Evolutionary conservation across 306 rosid genomes (phyloP).

Genomic region (Hippophae gyantsensis): DNA sequence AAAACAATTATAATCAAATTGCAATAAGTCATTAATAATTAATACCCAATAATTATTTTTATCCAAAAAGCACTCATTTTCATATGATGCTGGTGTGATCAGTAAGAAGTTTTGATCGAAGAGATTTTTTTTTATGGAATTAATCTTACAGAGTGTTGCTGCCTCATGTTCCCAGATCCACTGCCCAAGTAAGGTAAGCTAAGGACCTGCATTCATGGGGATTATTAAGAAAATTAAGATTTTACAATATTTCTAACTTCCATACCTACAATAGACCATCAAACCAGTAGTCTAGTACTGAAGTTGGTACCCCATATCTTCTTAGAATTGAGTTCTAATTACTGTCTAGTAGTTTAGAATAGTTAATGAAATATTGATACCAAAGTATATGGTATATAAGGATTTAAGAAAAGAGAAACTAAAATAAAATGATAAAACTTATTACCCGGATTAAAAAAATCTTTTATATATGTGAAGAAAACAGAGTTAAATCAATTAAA

Average conservation of each 20-base stretch:
- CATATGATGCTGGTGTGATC: conserved; percentile 26
- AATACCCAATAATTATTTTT: conserved; percentile 29
- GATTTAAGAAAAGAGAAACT: no score
- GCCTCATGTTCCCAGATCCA: conserved; percentile 57
- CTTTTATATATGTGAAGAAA: no score
- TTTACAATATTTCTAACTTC: neutral
- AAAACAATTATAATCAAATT: conserved; percentile 15
- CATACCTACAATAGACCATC: no score
- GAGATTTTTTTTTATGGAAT: conserved; percentile 5
- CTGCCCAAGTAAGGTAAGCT: conserved; percentile 82
- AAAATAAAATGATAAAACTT: no score
- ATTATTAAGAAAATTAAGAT: neutral
- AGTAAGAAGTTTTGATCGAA: conserved; percentile 12
- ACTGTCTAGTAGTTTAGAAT: no score
- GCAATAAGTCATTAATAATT: conserved; percentile 35
- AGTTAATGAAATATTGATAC: no score
- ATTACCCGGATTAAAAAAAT: no score
- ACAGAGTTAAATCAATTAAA: no score
- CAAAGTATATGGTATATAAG: no score
- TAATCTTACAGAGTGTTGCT: conserved; percentile 58
- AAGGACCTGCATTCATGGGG: conserved; percentile 58
- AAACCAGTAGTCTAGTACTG: no score
- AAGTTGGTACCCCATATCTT: no score
- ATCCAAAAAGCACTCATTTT: neutral
- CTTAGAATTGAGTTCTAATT: no score